Evolutionary conservation across 495 filamentous ascomycete species (phyloP), one percentile per base, ranked within the genome.

Genomic region (Neurospora sp.): DNA sequence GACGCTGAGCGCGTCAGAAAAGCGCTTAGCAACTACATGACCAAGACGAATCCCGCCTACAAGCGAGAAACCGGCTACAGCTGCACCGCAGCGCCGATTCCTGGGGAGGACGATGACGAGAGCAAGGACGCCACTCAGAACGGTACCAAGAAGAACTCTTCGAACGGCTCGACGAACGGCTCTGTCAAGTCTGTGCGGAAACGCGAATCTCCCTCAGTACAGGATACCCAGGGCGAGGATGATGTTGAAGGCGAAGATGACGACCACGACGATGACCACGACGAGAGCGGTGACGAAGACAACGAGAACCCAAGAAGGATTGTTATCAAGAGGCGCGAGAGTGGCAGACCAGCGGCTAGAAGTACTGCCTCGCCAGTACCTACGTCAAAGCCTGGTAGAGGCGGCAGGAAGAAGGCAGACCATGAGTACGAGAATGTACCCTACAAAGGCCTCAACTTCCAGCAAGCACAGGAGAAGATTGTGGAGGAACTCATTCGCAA

Each of bases 381-480:
- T 7, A 65, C 53, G 53, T 65, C 10, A 14, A 76, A 70, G 72
- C 10, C 53, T 10, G 76, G 75, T 44, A 76, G 69, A 53, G 74
- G 69, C 42, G 73, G 70, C 14, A 75, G 74, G 74, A 72, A 75
- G 71, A 82, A 83, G 77, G 76, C 83, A 69, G 82, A 90, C 79
- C 82, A 84, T 75, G 74, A 89, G 75, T 87, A 87, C 69, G 81
- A 84, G 70, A 83, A 82, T 71, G 84, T 83, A 68, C 82, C 84
- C 12, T 90, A 89, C 79, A 83, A 88, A 73, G 89, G 89, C 53
- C 87, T 92, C 69, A 89, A 76, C 27, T 92, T 96, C 76, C 92
- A 94, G 75, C 84, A 92, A 73, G 93, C 92, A 1, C 93, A 96
- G 78, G 92, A 94, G 72, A 91, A 92, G 82, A 89, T 96, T 40